Percentiles rank a stretch among this genome's conserved stretches.
phyloP scores from a whole-genome alignment of 139 green algal species.

The Volvox africanus region DNA sequence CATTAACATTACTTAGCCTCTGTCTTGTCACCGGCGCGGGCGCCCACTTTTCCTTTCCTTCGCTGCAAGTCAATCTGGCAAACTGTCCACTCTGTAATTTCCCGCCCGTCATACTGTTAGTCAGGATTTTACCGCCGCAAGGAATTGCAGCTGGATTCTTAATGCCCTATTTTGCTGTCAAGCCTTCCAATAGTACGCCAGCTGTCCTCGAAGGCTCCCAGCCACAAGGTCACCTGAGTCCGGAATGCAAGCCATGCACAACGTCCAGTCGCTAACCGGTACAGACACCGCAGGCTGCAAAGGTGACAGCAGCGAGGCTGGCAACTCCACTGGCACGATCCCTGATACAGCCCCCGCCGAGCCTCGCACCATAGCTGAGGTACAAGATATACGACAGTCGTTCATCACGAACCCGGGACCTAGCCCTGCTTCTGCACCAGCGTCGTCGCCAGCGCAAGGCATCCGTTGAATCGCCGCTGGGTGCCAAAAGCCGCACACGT shows the following conservation, averaged over 20 bases:
- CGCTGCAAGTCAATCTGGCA: no score
- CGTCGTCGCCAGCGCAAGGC: not conserved
- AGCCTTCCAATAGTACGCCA: conserved; percentile 15
- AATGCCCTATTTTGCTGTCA: not conserved
- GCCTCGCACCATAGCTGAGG: not conserved
- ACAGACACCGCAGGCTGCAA: not conserved
- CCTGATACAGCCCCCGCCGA: not conserved
- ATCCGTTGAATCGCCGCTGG: not conserved
- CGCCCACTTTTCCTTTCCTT: no score
- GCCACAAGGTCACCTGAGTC: conserved; percentile 4
- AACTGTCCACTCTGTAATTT: no score
- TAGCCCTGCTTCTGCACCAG: not conserved
- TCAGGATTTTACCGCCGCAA: no score
- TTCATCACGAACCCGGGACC: not conserved
- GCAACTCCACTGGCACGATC: not conserved
- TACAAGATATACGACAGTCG: conserved; percentile 9
- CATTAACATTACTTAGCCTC: no score
- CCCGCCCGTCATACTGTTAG: no score
- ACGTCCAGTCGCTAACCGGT: not conserved
- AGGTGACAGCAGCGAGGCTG: not conserved
- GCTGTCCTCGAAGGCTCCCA: not conserved
- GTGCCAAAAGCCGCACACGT: conserved; percentile 43
- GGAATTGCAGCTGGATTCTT: no score
- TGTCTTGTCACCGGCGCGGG: no score
- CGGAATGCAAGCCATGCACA: not conserved